phyloP scores from a whole-genome alignment of 2,329 filamentous ascomycete species.

The Hymenoscyphus scutula region DNA sequence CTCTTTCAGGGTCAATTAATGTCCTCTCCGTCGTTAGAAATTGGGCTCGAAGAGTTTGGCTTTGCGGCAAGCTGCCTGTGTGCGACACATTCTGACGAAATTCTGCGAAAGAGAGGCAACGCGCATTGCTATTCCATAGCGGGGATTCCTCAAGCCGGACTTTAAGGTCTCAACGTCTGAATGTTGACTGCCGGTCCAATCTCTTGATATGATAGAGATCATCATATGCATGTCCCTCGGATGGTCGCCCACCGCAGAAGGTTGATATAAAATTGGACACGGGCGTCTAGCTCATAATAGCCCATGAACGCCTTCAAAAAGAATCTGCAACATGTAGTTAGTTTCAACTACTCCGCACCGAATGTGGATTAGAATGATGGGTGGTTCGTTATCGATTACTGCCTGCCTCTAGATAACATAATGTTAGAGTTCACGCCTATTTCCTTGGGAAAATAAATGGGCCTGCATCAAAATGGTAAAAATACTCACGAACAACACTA shows the following conservation, averaged over 20 bases:
- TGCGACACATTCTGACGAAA: neutral
- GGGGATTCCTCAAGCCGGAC: neutral
- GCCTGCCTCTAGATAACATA: neutral
- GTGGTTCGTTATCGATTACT: neutral
- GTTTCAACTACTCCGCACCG: conserved; percentile 3
- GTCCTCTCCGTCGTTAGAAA: conserved; percentile 1
- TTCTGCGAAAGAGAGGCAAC: conserved; percentile 6
- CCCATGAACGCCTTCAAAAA: conserved; percentile 12
- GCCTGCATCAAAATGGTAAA: neutral
- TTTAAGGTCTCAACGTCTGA: neutral
- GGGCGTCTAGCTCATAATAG: conserved; percentile 21
- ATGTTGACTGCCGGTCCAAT: conserved; percentile 2
- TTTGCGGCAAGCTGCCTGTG: conserved; percentile 8
- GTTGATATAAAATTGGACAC: conserved; percentile 7
- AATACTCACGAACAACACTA: neutral
- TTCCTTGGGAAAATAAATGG: neutral
- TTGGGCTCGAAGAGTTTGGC: neutral
- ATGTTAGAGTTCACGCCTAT: neutral
- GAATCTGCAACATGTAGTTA: conserved; percentile 8
- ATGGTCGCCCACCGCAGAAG: conserved; percentile 21
- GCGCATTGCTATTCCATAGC: neutral
- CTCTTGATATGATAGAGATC: conserved; percentile 8
- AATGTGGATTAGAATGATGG: neutral
- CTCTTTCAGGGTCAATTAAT: neutral
- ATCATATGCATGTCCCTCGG: conserved; percentile 18